Evolutionary conservation across 2,329 filamentous ascomycete genomes (phyloP), one percentile per base, ranked within the genome.

Genomic region (Fusarium robinianum): DNA sequence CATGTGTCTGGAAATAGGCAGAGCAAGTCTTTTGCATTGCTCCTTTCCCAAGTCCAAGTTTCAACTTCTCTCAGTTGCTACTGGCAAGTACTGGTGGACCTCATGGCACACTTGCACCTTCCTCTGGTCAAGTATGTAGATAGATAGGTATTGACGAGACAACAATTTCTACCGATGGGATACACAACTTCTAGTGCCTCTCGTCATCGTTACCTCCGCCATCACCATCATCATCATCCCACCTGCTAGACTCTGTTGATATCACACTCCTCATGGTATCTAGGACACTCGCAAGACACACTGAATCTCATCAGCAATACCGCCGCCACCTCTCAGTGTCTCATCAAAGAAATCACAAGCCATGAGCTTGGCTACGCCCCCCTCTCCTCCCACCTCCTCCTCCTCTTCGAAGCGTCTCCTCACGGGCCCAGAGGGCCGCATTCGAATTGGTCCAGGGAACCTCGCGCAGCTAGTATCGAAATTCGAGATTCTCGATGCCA

Each of bases 401-500:
- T 41, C 48, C 10, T 42, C 49, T 4, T 43, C 36, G 19, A 53
- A 47, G 11, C 40, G 41, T 15, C 37, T 36, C n/a, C 40, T 38
- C 9, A 33, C 51, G 11, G 29, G 23, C 15, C 42, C 39, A 23
- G 46, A 32, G 2, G 18, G 33, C 16, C 53, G 27, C 9, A 37
- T 39, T 14, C 37, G 39, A 30, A 33, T 44, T 14, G 14, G 35
- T 14, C 32, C 41, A 3, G 49, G 51, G 9, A 56, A 41, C 8
- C 45, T 70, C 16, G 61, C 67, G 23, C 60, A 65, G 18, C 61
- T 70, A 11, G 59, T 70, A 1, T 66, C 64, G n/a, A 68, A 63
- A 27, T 70, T 68, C 24, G 67, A 70, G 48, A 47, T 51, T n/a
- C 51, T 66, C 4, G 63, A 67, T 33, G 52, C 52, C 6, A 43